Conservation (phyloP, 1,139 yeast species). For the Saccharomyces hybrid region DNA sequence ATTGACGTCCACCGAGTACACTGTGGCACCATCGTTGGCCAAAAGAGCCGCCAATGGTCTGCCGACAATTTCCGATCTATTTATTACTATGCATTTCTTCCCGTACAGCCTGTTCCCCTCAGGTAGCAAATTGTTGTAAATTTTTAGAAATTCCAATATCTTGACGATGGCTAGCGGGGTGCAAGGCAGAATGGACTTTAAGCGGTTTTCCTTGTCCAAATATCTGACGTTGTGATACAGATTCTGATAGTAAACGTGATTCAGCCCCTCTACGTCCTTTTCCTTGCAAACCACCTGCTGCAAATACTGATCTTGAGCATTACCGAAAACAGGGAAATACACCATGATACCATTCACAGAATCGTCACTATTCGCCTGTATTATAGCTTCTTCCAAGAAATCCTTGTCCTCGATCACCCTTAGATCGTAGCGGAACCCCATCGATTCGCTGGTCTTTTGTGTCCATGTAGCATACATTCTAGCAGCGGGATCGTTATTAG, state of each 20-base stretch:
- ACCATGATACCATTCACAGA: constrained; percentile 88
- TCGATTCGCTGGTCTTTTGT: constrained; percentile 73
- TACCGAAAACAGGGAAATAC: constrained; percentile 96
- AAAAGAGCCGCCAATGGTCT: constrained; percentile 91
- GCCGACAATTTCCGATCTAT: constrained; percentile 93
- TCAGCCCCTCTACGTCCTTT: constrained; percentile 93
- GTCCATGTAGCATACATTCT: constrained; percentile 95
- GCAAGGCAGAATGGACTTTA: constrained; percentile 88
- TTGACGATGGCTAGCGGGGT: constrained; percentile 94
- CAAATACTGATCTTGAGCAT: constrained; percentile 86
- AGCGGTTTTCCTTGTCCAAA: constrained; percentile 58
- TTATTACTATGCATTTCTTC: constrained; percentile 80
- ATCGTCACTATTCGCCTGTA: constrained; percentile 73
- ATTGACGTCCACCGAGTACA: constrained; percentile 81
- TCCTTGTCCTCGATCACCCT: constrained; percentile 64
- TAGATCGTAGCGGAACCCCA: constrained; percentile 81
- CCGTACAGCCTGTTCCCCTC: constrained; percentile 92
- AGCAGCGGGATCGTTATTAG: constrained; percentile 93
- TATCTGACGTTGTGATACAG: constrained; percentile 87
- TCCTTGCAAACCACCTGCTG: constrained; percentile 80
- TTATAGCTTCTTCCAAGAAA: constrained; percentile 72
- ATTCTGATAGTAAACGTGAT: constrained; percentile 84
- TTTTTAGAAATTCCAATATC: constrained; percentile 81
- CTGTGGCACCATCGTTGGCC: constrained; percentile 97
- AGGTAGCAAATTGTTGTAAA: constrained; percentile 71